Conservation (phyloP, 2,329 filamentous ascomycete genomes). For the Pyrenochaeta sp. region DNA sequence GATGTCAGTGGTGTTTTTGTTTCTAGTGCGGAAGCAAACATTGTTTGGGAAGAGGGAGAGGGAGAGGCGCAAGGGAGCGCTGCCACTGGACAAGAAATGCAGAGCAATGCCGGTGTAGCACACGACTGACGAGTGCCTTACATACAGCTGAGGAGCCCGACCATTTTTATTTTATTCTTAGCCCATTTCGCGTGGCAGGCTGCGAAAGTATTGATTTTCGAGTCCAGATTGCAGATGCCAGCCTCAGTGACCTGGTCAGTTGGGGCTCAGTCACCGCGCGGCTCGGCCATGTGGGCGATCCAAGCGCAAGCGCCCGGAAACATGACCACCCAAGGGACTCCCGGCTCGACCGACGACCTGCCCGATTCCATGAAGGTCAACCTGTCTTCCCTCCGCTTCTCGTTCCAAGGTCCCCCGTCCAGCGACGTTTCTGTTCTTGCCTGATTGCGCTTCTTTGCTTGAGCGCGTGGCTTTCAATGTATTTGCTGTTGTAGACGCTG, state of each 20-base stretch:
- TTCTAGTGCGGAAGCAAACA: neutral
- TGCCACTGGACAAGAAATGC: neutral
- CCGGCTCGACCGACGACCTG: slow-evolving; percentile 22
- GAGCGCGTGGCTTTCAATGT: slow-evolving; percentile 12
- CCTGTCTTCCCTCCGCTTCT: neutral
- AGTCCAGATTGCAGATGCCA: neutral
- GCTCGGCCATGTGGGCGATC: slow-evolving; percentile 10
- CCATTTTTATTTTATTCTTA: no score
- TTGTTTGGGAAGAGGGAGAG: no score
- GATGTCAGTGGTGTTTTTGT: slow-evolving; percentile 20
- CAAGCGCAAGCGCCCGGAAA: slow-evolving; percentile 20
- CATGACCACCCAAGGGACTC: slow-evolving; percentile 7
- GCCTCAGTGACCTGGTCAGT: slow-evolving; percentile 14
- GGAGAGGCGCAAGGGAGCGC: no score
- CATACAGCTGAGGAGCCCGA: no score
- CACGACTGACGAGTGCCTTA: neutral
- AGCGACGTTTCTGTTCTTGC: neutral
- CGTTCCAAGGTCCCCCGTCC: neutral
- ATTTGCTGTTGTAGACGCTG: slow-evolving; percentile 2
- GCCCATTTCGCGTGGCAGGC: neutral
- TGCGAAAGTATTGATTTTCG: neutral
- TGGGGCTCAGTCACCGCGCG: neutral
- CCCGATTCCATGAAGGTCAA: slow-evolving; percentile 20
- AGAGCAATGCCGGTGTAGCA: neutral
- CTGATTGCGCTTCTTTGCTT: slow-evolving; percentile 2